Evolutionary conservation across 495 filamentous ascomycete species (phyloP).

Genomic region (Xylaria sp.): DNA sequence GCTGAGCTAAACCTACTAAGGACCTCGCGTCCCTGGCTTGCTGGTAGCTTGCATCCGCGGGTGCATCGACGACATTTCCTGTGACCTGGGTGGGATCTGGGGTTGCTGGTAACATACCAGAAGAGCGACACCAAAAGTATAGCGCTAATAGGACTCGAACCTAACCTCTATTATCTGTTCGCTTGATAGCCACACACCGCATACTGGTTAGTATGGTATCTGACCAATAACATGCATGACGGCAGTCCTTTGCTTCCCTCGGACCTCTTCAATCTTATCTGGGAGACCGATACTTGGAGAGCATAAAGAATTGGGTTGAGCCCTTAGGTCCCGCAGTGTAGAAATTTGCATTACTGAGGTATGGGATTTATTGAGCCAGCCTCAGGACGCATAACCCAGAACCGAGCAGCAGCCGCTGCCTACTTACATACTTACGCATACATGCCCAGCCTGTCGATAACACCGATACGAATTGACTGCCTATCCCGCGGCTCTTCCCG

Average conservation of each 20-base stretch:
- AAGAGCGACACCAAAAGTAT: too few species aligned
- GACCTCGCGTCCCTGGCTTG: background rate
- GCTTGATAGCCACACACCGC: too few species aligned
- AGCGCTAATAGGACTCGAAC: too few species aligned
- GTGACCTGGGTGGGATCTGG: background rate
- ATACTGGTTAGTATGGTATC: background rate
- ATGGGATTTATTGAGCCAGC: constrained; percentile 1
- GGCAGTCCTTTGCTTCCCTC: background rate
- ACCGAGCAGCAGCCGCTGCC: background rate
- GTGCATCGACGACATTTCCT: background rate
- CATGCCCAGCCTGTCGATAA: background rate
- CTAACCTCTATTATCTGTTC: too few species aligned
- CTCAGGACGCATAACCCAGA: background rate
- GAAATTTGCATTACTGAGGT: background rate
- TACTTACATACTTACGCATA: too few species aligned
- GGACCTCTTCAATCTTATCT: background rate
- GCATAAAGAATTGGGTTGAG: background rate
- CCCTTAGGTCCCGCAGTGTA: background rate
- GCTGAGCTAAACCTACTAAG: background rate
- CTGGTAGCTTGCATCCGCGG: background rate
- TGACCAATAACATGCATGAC: background rate
- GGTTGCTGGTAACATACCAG: background rate
- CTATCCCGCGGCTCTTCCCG: constrained; percentile 5
- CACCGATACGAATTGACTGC: background rate
- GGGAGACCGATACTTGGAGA: background rate